Evolutionary conservation across 202 grass and related monocot species (phyloP).

Genomic region (Zizania palustris): DNA sequence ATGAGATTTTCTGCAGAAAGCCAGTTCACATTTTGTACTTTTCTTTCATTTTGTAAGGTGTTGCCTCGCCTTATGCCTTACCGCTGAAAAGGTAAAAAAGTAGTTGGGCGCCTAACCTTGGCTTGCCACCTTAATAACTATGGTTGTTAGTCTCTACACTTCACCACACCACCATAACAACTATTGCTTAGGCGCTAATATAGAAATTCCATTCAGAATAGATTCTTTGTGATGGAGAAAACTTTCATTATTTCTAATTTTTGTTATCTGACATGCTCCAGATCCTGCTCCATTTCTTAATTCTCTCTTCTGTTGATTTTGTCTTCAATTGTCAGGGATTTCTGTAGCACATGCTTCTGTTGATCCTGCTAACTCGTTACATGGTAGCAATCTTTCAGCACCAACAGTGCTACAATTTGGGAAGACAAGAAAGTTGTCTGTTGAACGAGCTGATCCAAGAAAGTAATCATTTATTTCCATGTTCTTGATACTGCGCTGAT

Average conservation of each 20-base stretch:
- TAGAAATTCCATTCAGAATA: no score
- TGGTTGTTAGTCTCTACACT: no score
- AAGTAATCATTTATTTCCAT: conserved; percentile 62
- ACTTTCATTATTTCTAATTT: neutral
- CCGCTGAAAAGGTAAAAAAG: no score
- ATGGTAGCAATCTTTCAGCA: conserved; percentile 67
- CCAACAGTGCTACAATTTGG: conserved; percentile 90
- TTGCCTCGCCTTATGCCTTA: no score
- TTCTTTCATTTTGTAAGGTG: no score
- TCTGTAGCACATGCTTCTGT: conserved; percentile 59
- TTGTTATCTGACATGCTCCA: neutral
- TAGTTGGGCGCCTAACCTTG: no score
- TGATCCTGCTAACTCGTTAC: conserved; percentile 63
- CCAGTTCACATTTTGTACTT: no score
- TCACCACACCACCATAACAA: no score
- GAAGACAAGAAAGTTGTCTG: conserved; percentile 88
- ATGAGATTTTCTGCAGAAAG: no score
- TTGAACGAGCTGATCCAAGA: conserved; percentile 89
- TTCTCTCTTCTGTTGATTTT: conserved; percentile 6
- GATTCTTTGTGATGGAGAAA: no score
- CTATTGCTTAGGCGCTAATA: no score
- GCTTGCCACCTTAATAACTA: no score
- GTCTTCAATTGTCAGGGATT: conserved; percentile 40
- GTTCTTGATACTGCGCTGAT: conserved; percentile 26
- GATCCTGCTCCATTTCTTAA: neutral